phyloP scores from a whole-genome alignment of 257 asterid species.

The Penstemon newberryi region DNA sequence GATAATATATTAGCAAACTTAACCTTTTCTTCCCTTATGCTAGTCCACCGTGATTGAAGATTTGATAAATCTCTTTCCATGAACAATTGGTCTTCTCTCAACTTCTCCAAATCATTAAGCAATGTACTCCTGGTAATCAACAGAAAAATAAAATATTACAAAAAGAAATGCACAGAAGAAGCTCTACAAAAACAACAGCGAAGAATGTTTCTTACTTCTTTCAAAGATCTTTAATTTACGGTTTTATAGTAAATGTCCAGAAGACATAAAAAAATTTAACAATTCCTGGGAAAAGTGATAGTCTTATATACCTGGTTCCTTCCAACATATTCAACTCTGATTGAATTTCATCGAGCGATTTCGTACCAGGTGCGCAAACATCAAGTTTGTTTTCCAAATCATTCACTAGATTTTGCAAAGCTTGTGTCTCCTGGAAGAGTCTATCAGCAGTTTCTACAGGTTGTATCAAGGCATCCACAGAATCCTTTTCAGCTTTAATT shows the following conservation, averaged over 20 bases:
- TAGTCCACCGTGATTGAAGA: constrained; percentile 63
- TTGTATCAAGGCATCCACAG: constrained; percentile 70
- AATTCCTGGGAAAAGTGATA: constrained; percentile 21
- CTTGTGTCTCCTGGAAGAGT: constrained; percentile 68
- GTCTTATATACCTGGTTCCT: constrained; percentile 45
- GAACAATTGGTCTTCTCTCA: constrained; percentile 50
- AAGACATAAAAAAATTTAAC: not conserved
- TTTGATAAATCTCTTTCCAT: constrained; percentile 53
- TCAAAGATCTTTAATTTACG: not conserved
- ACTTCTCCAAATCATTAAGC: constrained; percentile 48
- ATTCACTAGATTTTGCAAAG: constrained; percentile 63
- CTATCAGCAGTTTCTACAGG: constrained; percentile 89
- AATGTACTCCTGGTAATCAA: constrained; percentile 58
- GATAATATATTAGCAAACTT: constrained; percentile 51
- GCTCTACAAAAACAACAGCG: not conserved
- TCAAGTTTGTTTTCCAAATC: constrained; percentile 81
- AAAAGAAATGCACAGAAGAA: constrained; percentile 2
- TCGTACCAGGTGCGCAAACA: constrained; percentile 71
- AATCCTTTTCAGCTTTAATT: constrained; percentile 78
- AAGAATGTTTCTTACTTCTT: constrained; percentile 15
- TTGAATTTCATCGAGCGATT: constrained; percentile 63
- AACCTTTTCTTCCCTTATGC: constrained; percentile 69
- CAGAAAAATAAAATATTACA: constrained; percentile 25
- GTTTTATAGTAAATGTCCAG: not conserved
- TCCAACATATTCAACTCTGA: constrained; percentile 64